Evolutionary conservation across 2,329 filamentous ascomycete species (phyloP), one percentile per base, ranked within the genome.

Genomic region (Nemania serpens): DNA sequence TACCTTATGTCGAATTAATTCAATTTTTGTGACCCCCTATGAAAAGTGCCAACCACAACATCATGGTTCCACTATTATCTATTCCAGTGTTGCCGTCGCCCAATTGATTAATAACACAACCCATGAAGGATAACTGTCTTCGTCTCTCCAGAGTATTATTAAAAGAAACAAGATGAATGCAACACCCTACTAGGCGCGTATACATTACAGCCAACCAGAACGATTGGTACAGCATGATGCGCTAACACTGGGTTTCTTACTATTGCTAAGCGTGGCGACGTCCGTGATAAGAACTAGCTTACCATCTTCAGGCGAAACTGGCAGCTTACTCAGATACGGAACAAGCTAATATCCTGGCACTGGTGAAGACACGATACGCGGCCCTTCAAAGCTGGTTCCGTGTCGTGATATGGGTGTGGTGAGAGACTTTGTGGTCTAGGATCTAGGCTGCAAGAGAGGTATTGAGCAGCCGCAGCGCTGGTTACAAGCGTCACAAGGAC

Each of bases 61-160:
- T 13, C 22, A 42, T 41, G 18, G 4, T 25, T 34, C 10, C 39
- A 39, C 39, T 18, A 47, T 37, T 29, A 45, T 37, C 25, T 5
- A 17, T 42, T 17, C 36, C 55, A n/a, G 12, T 39, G 36, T 10
- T 12, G 11, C 36, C 13, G 29, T 17, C 10, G 20, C 42, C 25
- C 7, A 17, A 29, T 37, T 29, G 37, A 45, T 22, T 47, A 55
- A 25, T 41, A 53, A 53, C 47, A 50, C 22, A 54, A 22, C 33
- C 6, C 15, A 17, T 29, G 29, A 47, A 43, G 42, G 54, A 43
- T 22, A 13, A 9, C 3, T 20, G 29, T 25, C 41, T 42, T 34
- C 36, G 41, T 36, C 42, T 39, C 34, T 43, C n/a, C 12, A 39
- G 9, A 36, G 7, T 46, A 48, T 37, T 25, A 20, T 22, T 22